Base-by-base conservation (phyloP, 495 filamentous ascomycete genomes). In the Podospora conica region DNA sequence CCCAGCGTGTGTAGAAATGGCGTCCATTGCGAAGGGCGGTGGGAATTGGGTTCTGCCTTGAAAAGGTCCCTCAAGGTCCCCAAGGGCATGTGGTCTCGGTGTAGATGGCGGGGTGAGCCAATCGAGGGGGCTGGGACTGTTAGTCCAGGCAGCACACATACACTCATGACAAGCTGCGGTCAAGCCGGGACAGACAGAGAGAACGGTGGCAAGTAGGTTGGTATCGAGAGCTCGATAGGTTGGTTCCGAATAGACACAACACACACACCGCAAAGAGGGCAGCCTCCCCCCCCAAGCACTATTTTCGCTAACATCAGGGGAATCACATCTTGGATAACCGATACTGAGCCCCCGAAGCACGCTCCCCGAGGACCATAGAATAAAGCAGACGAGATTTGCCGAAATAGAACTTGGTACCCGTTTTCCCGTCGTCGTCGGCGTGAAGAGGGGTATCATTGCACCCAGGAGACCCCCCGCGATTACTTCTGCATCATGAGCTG, bases 401-500 rank as follows among this genome's bases (percentile, higher is more conserved):
- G 63, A 70, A 68, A 63, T 28, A 71, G 57, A 61, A 61, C 62
- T 61, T 21, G 40, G 55, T 63, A 59, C 61, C 65, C 63, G 53
- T 69, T 48, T 62, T 65, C 29, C 29, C 22, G 20, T 63, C 21
- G 28, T 64, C 11, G 60, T 61, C 56, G 56, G 56, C 56, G 23
- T 55, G 27, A 53, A 48, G 40, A 63, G 57, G n/a, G n/a, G 28
- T 64, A 63, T 66, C 56, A 54, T 48, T 48, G 40, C 40, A 24
- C 23, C 55, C 11, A 11, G 21, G 28, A 25, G 58, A 15, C 54
- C 66, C 55, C 8, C 24, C 24, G 10, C 61, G 58, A 55, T 85
- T 91, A 98, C 85, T 98, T 98, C 88, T 98, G 95, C 94, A 98
- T 97, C 95, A 98, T 98, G 76, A 98, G 89, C 84, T 98, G 95